Evolutionary conservation across 2,329 filamentous ascomycete species (phyloP), one percentile per base, ranked within the genome.

Genomic region (Xylaria multiplex): DNA sequence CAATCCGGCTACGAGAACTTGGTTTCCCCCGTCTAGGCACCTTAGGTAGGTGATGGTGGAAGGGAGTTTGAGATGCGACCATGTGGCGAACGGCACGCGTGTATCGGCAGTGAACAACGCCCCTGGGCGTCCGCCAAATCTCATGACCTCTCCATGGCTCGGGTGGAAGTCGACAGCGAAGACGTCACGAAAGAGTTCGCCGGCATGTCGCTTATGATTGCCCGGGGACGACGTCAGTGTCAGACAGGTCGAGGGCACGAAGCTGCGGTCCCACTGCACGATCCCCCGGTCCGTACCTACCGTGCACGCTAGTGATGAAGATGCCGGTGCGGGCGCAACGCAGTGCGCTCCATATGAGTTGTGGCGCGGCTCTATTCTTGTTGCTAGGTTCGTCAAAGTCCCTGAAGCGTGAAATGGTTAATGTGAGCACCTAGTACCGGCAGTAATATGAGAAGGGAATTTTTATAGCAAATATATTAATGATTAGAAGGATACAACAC

Each of bases 1-100:
- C 1, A 87, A 76, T 1, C 87, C 86, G 0, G 85, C 82, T 3
- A 84, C 83, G 2, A 90, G 77, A 22, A 89, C 77, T 50, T 84
- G 82, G 69, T 86, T 76, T 7, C 77, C 75, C 19, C 55, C 55
- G 55, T 82, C 81, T 1, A 88, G 71, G 59, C 83, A 81, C 40
- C 80, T 80, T 37, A 89, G 74, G 64, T 87, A 84, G 0, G 85
- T 79, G 54, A 86, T 80, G 22, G 82, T 71, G 57, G 79, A 82
- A 6, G 74, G 70, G 61, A 83, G 79, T 14, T 70, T 58, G 46
- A 80, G 69, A 3, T 66, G 64, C 35, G 73, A 58, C 68, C 63
- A 69, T 1, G 9, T 16, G 6, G 30, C 64, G 52, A 70, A 68
- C 0, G 24, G 74, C 1, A 75, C 68, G 42, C 86, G 82, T 49